Percentiles rank a stretch among this genome's conserved stretches.
phyloP scores from a whole-genome alignment of 1,139 yeast species.

The Zygoascus sp. region DNA sequence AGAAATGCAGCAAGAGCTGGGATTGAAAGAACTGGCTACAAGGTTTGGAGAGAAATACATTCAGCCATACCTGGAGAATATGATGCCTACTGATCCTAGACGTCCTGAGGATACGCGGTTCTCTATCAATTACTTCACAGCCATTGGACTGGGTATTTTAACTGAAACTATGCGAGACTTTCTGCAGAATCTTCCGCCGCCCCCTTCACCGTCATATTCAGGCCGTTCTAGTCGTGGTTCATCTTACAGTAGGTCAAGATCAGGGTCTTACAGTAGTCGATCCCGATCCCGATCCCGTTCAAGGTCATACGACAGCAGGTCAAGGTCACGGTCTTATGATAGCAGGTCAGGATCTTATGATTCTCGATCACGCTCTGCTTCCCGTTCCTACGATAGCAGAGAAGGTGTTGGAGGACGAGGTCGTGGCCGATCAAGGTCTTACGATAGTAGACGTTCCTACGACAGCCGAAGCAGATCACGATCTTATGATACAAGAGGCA shows the following conservation, averaged over 20 bases:
- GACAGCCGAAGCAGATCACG: not conserved
- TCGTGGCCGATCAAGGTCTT: not conserved
- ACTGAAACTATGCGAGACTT: slow-evolving; percentile 77
- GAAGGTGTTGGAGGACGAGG: not conserved
- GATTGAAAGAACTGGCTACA: slow-evolving; percentile 48
- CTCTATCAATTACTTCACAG: slow-evolving; percentile 87
- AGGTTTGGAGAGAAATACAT: slow-evolving; percentile 48
- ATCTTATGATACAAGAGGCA: not conserved
- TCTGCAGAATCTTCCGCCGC: slow-evolving; percentile 40
- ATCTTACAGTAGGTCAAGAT: slow-evolving; percentile 7
- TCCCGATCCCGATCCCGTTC: slow-evolving; percentile 10
- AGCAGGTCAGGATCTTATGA: not conserved
- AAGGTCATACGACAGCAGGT: not conserved
- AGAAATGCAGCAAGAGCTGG: slow-evolving; percentile 76
- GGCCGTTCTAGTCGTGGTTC: not conserved
- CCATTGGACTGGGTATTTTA: slow-evolving; percentile 79
- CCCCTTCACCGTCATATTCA: slow-evolving; percentile 9
- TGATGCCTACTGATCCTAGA: slow-evolving; percentile 42
- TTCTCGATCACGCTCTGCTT: not conserved
- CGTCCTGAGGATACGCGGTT: slow-evolving; percentile 61
- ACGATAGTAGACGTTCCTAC: not conserved
- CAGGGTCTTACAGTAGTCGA: not conserved
- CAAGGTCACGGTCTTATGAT: not conserved
- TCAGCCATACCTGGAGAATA: slow-evolving; percentile 30
- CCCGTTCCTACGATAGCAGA: not conserved